Evolutionary conservation across 2,329 filamentous ascomycete species (phyloP), one percentile per base, ranked within the genome.

Genomic region (Cercospora sp.): DNA sequence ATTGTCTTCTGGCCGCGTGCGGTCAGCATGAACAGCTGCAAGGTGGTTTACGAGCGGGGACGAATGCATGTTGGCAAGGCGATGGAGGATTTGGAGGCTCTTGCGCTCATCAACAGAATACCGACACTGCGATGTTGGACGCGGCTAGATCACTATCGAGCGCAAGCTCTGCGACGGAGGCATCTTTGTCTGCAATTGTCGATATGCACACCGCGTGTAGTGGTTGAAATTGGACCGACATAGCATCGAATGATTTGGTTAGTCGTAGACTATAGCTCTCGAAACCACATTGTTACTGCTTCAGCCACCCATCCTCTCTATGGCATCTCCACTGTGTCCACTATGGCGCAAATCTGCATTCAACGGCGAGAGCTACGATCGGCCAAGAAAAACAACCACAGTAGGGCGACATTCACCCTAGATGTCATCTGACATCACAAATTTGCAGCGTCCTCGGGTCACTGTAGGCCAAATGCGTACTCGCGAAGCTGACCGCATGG

Each of bases 361-460:
- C 24, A 13, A n/a, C 49, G 5, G n/a, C 13, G 28, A 55, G 26
- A 30, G 18, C 28, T 37, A 32, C 13, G n/a, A 40, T 63, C 45
- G 28, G 30, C 37, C 61, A 63, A 53, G 61, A 55, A 53, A 63
- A 63, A 30, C 61, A 55, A 37, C 43, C 61, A 63, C 24, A 63
- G 9, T 32, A 58, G 62, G 62, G 62, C 51, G 51, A 58, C 32
- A 49, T 45, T 18, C 51, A 58, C 62, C 51, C 51, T 24, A 12
- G 28, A 9, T 45, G 16, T 65, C 62, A 43, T 40, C 53, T 55
- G 61, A 63, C 61, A 63, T 63, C 61, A 63, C 49, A 30, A 40
- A 28, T 9, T 53, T n/a, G 24, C 49, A 28, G 21, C 26, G 21
- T 53, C 49, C 16, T 53, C 49, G 24, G 49, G 24, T 26, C 24